Evolutionary conservation across 441 rosid genomes (phyloP).

Genomic region (Erodium texanum): DNA sequence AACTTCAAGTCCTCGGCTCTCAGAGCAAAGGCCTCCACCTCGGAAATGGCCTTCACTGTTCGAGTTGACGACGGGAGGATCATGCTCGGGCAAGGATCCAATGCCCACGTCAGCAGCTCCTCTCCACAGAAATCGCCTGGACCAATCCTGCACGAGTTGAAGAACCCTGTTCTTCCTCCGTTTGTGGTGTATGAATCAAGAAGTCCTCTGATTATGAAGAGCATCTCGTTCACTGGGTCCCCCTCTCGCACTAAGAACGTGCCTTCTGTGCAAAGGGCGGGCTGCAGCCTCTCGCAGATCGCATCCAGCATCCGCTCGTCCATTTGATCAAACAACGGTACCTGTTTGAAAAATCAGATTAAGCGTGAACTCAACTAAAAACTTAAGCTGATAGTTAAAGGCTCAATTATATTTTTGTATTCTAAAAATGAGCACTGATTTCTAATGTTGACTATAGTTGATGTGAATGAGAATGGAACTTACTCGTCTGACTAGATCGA

Average conservation of each 20-base stretch:
- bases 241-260: conserved; percentile 56
- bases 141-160: conserved; percentile 50
- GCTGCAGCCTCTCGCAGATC: conserved; percentile 55
- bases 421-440: too few species aligned
- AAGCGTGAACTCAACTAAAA: too few species aligned
- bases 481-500: conserved; percentile 77
- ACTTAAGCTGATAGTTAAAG: too few species aligned
- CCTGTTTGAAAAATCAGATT: too few species aligned
- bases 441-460: too few species aligned
- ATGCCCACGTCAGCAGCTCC: conserved; percentile 60
- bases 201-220: conserved; percentile 56
- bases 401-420: too few species aligned
- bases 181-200: conserved; percentile 63
- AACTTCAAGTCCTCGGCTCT: conserved; percentile 54
- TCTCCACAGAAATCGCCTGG: conserved; percentile 69
- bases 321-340: conserved; percentile 63
- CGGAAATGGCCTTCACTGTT: conserved; percentile 50
- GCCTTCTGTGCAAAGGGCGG: conserved; percentile 49
- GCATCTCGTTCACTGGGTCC: conserved; percentile 60
- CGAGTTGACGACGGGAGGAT: conserved; percentile 57
- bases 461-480: too few species aligned
- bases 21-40: conserved; percentile 62
- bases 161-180: conserved; percentile 62
- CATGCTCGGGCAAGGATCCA: conserved; percentile 55
- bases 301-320: conserved; percentile 63